Conservation (phyloP, 1,139 yeast genomes). For the Suhomyces ambrosiae region DNA sequence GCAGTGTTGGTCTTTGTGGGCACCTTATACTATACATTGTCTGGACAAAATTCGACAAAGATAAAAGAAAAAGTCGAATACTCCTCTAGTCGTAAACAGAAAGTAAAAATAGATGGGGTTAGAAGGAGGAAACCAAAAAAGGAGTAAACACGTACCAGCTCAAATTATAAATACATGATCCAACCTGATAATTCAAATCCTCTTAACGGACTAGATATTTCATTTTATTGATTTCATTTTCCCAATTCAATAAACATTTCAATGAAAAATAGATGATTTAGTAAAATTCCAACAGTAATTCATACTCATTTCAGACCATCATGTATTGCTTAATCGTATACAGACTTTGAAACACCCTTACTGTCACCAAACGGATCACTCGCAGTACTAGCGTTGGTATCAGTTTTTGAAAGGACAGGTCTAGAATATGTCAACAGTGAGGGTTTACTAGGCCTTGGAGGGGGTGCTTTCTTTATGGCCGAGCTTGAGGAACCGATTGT, state of each 20-base stretch:
- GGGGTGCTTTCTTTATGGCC: constrained; percentile 29
- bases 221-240: too few species aligned
- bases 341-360: constrained; percentile 43
- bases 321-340: constrained; percentile 18
- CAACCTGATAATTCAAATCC: not conserved
- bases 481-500: constrained; percentile 9
- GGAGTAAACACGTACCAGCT: not conserved
- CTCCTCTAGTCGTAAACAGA: constrained; percentile 1
- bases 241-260: too few species aligned
- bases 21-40: constrained; percentile 45
- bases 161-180: too few species aligned
- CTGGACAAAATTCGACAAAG: constrained; percentile 1
- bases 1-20: constrained; percentile 55
- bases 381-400: constrained; percentile 34
- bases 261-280: too few species aligned
- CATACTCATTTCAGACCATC: not conserved
- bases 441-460: constrained; percentile 38
- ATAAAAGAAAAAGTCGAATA: too few species aligned
- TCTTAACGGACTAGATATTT: too few species aligned
- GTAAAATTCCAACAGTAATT: not conserved
- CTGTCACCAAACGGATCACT: constrained; percentile 76
- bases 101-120: not conserved
- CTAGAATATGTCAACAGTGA: constrained; percentile 16
- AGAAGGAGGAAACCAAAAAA: not conserved
- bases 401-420: constrained; percentile 20